These are phyloP conservation scores for Xylaria flabelliformis DNA, from an alignment of 495 filamentous ascomycete genomes.

Conservation along the genomic window DNA sequence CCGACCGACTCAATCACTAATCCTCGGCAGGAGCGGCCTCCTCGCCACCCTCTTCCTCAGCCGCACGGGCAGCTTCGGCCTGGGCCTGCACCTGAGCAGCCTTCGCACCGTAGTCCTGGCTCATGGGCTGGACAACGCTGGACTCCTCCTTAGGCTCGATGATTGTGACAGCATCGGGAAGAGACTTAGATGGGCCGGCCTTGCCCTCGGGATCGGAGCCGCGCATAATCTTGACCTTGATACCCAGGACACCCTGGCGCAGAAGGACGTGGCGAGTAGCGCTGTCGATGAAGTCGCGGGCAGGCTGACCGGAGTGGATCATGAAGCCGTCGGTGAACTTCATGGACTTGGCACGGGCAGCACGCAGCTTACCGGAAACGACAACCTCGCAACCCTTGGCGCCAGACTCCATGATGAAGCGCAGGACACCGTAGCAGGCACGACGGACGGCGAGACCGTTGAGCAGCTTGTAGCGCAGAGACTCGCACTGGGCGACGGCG, in stretches of 20 bases:
- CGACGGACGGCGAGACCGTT: slow-evolving; percentile 97
- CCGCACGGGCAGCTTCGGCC: slow-evolving; percentile 67
- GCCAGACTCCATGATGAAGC: slow-evolving; percentile 99
- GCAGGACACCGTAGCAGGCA: slow-evolving; percentile 98
- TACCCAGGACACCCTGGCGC: slow-evolving; percentile 98
- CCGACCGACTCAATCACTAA: slow-evolving; percentile 50
- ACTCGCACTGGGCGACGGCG: slow-evolving; percentile 99
- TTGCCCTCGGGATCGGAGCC: slow-evolving; percentile 99
- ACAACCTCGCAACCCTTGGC: slow-evolving; percentile 99
- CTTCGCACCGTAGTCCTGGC: slow-evolving; percentile 98
- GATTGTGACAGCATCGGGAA: slow-evolving; percentile 97
- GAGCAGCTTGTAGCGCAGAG: slow-evolving; percentile 98
- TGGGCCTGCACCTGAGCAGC: slow-evolving; percentile 79
- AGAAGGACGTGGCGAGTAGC: slow-evolving; percentile 99
- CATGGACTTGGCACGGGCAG: slow-evolving; percentile 99
- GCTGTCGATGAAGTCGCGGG: slow-evolving; percentile 98
- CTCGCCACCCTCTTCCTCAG: slow-evolving; percentile 67
- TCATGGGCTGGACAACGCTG: slow-evolving; percentile 88
- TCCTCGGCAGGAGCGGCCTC: slow-evolving; percentile 57
- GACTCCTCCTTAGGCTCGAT: slow-evolving; percentile 99
- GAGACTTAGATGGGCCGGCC: slow-evolving; percentile 92
- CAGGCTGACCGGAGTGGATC: slow-evolving; percentile 99
- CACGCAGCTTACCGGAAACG: slow-evolving; percentile 97
- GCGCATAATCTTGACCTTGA: slow-evolving; percentile 99
- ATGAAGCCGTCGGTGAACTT: slow-evolving; percentile 99